Conservation (phyloP, 371 early-diverging fungal species). For the Entomophthora muscae region DNA sequence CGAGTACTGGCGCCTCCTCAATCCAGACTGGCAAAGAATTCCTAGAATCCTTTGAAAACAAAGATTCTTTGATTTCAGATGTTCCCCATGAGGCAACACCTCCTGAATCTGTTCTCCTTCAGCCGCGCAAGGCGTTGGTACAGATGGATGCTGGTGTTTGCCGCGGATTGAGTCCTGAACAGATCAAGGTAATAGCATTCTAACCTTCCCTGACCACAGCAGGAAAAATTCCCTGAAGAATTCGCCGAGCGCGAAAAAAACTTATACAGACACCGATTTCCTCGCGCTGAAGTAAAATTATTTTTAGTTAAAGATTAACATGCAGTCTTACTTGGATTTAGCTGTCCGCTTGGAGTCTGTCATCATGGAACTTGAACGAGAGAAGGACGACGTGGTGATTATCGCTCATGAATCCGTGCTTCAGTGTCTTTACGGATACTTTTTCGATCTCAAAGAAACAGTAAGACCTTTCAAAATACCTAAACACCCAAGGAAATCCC, state of each 20-base stretch:
- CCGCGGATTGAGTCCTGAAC: conserved; percentile 63
- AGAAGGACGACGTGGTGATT: conserved; percentile 60
- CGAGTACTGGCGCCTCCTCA: conserved; percentile 44
- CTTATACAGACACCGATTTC: conserved; percentile 60
- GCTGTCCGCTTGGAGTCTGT: conserved; percentile 39
- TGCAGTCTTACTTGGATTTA: conserved; percentile 40
- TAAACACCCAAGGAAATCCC: conserved; percentile 40
- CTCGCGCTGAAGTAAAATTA: conserved; percentile 45
- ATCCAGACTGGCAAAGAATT: conserved; percentile 47
- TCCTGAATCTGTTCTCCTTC: conserved; percentile 6
- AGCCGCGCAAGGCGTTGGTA: conserved; percentile 21
- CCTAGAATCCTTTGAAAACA: conserved; percentile 18
- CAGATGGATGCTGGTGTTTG: conserved; percentile 74
- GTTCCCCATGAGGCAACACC: conserved; percentile 6
- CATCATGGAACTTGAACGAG: conserved; percentile 60
- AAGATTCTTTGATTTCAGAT: not conserved
- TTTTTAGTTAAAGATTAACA: conserved; percentile 1
- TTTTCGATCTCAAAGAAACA: conserved; percentile 31
- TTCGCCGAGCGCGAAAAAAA: conserved; percentile 36
- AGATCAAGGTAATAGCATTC: conserved; percentile 37
- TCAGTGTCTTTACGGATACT: conserved; percentile 56
- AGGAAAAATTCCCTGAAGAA: conserved; percentile 60
- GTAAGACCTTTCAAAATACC: conserved; percentile 14
- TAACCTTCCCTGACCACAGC: not conserved
- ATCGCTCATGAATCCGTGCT: conserved; percentile 63